Evolutionary conservation across 179 eudicot species (phyloP), one percentile per base, ranked within the genome.

Genomic region (Gypsophila paniculata): DNA sequence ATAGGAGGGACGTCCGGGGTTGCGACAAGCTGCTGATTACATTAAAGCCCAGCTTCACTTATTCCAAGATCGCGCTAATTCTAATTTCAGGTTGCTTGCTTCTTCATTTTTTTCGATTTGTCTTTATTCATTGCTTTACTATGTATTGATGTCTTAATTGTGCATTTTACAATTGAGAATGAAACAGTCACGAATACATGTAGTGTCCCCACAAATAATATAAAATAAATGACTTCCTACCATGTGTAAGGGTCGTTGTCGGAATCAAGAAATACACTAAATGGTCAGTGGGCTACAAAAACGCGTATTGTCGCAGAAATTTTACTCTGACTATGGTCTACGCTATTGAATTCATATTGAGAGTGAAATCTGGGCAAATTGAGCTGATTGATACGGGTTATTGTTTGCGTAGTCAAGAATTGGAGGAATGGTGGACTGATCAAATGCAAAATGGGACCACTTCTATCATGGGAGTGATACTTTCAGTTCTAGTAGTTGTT

Each of bases 1-100:
- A 57, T 75, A 94, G 99, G 96, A 84, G 82, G 99, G 99, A 74
- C 88, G 90, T 60, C 89, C 83, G 66, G 99, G 99, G 51, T 78
- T 89, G 78, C 74, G 68, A 65, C 90, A 85, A 78, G 99, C 99
- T 21, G 97, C 91, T 67, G 81, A 74, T 32, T 94, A 94, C 73
- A 94, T 91, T 32, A 89, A 69, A 72, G 72, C 64, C 8, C 94
- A 91, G 72, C 81, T 91, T 62, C 78, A 87, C 52, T 39, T 79
- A 75, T 71, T 88, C 64, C 87, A 85, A 78, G 82, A 80, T 70
- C 88, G 90, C 65, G 92, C 89, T 49, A 74, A 85, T 76, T 78
- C 94, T 6, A 74, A 84, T 60, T 60, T 83, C 52, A 91, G 97
- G 99, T 91, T 66, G 51, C 82, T 82, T 53, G 26, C 32, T 61